These are phyloP conservation scores for Pisolithus sp. DNA, from an alignment of 768 basidiomycete species.

Conservation along the genomic window DNA sequence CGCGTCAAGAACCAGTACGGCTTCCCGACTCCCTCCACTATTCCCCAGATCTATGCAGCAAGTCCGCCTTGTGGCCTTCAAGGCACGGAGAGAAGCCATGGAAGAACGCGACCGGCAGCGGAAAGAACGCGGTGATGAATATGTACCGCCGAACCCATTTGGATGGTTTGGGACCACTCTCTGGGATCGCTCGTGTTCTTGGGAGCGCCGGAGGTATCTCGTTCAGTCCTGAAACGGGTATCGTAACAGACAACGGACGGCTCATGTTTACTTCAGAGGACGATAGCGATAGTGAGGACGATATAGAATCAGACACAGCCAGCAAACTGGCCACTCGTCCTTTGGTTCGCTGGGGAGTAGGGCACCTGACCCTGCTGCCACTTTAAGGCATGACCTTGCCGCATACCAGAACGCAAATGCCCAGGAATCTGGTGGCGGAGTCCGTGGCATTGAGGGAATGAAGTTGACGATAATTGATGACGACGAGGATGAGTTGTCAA, in stretches of 20 bases:
- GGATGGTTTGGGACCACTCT: conserved; percentile 33
- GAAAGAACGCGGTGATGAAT: conserved; percentile 31
- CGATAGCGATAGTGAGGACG: conserved; percentile 53
- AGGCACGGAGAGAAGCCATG: conserved; percentile 52
- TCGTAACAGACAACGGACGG: conserved; percentile 41
- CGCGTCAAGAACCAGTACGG: conserved; percentile 74
- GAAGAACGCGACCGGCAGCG: conserved; percentile 42
- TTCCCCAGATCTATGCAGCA: conserved; percentile 72
- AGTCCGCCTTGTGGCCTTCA: conserved; percentile 59
- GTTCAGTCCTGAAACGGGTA: conserved; percentile 49
- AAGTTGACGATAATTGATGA: conserved; percentile 30
- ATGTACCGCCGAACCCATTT: conserved; percentile 21
- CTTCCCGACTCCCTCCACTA: conserved; percentile 65
- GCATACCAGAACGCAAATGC: conserved; percentile 47
- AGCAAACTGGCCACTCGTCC: conserved; percentile 33
- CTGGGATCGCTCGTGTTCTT: conserved; percentile 50
- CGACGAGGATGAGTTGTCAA: conserved; percentile 25
- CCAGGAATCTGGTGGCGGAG: conserved; percentile 21
- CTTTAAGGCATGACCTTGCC: conserved; percentile 54
- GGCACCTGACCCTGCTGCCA: conserved; percentile 47
- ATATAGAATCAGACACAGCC: conserved; percentile 28
- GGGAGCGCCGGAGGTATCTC: conserved; percentile 59
- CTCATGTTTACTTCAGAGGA: conserved; percentile 64
- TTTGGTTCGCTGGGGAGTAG: conserved; percentile 44
- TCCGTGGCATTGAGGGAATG: conserved; percentile 13